Conservation (phyloP, 768 basidiomycete species). For the Boletus reticuloceps region DNA sequence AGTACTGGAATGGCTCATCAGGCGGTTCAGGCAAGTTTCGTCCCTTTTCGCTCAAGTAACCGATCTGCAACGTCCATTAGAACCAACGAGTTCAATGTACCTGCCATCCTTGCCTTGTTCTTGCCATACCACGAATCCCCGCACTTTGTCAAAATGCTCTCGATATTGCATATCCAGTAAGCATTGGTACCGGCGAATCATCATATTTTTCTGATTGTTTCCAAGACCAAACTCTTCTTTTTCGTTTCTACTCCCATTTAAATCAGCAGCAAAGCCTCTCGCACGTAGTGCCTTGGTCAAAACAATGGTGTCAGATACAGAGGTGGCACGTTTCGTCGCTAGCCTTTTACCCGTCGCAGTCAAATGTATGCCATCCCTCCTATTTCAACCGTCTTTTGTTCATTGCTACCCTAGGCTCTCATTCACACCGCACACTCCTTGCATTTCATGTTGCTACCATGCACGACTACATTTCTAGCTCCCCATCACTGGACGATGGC, state of each 20-base stretch:
- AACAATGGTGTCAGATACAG: constrained; percentile 70
- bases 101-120: constrained; percentile 74
- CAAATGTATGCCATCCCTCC: constrained; percentile 32
- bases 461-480: constrained; percentile 72
- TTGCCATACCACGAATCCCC: constrained; percentile 94
- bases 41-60: background rate
- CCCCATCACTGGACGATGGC: constrained; percentile 60
- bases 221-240: constrained; percentile 59
- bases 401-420: constrained; percentile 27
- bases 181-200: constrained; percentile 18
- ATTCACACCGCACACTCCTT: constrained; percentile 66
- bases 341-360: constrained; percentile 60
- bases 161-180: constrained; percentile 77
- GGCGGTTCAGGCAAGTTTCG: constrained; percentile 75
- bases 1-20: constrained; percentile 91
- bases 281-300: constrained; percentile 69
- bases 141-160: constrained; percentile 91
- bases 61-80: constrained; percentile 37
- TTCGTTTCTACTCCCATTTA: constrained; percentile 71
- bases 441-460: constrained; percentile 80
- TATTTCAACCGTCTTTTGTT: background rate
- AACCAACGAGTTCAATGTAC: constrained; percentile 90
- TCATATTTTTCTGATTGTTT: background rate
- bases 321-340: constrained; percentile 70
- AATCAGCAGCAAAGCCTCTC: constrained; percentile 74